phyloP scores from a whole-genome alignment of 148 eudicot genomes.

The Arctostaphylos glauca region DNA sequence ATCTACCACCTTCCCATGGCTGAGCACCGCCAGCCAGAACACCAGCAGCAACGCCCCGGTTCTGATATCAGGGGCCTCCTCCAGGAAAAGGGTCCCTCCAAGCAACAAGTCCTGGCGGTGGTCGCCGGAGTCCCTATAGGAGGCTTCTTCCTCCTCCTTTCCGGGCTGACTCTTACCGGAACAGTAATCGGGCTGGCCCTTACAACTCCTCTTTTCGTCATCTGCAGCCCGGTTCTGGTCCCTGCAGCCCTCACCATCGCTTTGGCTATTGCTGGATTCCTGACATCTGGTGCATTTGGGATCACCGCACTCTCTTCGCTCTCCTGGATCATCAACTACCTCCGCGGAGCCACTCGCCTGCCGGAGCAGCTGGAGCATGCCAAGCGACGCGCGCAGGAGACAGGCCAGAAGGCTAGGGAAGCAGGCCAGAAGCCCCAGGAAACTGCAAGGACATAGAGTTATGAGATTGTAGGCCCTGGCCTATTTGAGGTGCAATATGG shows the following conservation, averaged over 20 bases:
- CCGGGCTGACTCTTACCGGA: conserved; percentile 44
- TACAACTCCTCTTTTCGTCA: conserved; percentile 49
- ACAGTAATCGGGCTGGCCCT: conserved; percentile 46
- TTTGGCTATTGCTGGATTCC: conserved; percentile 47
- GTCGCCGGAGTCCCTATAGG: conserved; percentile 45
- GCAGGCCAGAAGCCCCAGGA: conserved; percentile 28
- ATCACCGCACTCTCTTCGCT: conserved; percentile 52
- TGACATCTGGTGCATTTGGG: conserved; percentile 58
- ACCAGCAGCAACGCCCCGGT: neutral
- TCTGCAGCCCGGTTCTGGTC: conserved; percentile 67
- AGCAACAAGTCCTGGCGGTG: conserved; percentile 36
- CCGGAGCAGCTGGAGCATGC: conserved; percentile 27
- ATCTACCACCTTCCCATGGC: conserved; percentile 23
- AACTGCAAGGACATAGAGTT: neutral
- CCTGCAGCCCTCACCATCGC: conserved; percentile 48
- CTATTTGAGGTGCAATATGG: neutral
- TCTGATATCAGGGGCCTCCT: neutral
- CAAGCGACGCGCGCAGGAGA: conserved; percentile 29
- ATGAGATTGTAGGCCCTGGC: neutral
- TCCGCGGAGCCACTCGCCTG: neutral
- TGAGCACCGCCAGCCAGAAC: conserved; percentile 18
- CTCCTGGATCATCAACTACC: conserved; percentile 40
- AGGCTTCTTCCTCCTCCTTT: conserved; percentile 44
- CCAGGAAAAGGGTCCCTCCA: conserved; percentile 25
- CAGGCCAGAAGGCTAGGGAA: conserved; percentile 29